Base-by-base conservation (phyloP, 2,329 filamentous ascomycete genomes). In the Fusarium sp. region DNA sequence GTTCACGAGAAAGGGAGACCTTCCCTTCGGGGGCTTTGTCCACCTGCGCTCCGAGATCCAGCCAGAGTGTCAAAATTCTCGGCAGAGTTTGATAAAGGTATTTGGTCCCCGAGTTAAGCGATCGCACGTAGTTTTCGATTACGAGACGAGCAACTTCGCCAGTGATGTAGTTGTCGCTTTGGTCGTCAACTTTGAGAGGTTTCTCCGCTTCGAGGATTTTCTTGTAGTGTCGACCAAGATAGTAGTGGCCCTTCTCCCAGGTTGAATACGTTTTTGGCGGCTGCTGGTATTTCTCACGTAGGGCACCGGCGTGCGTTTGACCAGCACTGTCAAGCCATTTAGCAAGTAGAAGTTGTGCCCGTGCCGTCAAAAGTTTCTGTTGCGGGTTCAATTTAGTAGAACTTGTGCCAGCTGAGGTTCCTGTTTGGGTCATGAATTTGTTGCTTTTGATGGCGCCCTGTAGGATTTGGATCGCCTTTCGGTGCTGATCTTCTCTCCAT, bases 201-300 rank as follows among this genome's bases (percentile, higher is more conserved):
- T 94, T 95, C 78, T 98, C 94, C 0, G 94, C 93, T 75, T 98
- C 95, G 4, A 98, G 84, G 5, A 98, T 88, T 80, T 98, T 99
- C 79, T 97, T 97, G 86, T 99, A 99, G 80, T 98, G 94, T 48
- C 95, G 94, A 6, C 96, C 96, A 10, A 99, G 88, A 78, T 98
- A 97, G 79, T 98, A 99, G 78, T 98, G 95, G 0, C 94, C 95
- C 80, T 98, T 98, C 78, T 99, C 96, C 95, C 95, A 99, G 54
- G 89, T 89, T 6, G 85, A 82, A 73, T 86, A 84, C 1, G 89
- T 90, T 76, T 88, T 90, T n/a, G 92, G 89, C 1, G 95, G 95
- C 71, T 92, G 89, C 67, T 94, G 91, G 75, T 98, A 99, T 76
- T 94, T 93, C 57, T 90, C 87, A 47, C 94, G 90, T 68, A 98